A percentile compares a stretch with the other conserved stretches of the same genome.
Evolutionary conservation across 192 early-diverging fungal species (phyloP).

Genomic region (Podila minutissima): DNA sequence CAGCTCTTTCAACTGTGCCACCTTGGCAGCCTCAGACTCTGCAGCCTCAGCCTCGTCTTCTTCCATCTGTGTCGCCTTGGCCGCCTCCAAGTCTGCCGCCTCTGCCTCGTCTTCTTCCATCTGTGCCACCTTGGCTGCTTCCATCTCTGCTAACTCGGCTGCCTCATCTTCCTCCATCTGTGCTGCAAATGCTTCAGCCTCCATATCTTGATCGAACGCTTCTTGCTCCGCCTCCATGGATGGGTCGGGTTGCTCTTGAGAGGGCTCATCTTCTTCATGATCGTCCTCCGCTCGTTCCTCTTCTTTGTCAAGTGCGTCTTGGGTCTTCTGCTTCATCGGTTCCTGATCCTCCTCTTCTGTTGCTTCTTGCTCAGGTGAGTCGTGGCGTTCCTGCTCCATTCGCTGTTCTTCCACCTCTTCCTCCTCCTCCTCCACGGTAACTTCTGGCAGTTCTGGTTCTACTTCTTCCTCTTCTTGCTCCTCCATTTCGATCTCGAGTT

Average conservation of each 20-base stretch:
- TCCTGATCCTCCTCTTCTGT: background rate
- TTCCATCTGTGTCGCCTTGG: background rate
- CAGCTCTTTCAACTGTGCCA: background rate
- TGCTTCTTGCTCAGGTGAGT: background rate
- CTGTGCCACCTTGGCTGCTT: background rate
- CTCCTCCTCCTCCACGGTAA: background rate
- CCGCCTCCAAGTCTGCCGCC: background rate
- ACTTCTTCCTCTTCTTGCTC: background rate
- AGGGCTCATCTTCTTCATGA: background rate
- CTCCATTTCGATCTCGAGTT: background rate
- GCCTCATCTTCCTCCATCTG: constrained; percentile 1
- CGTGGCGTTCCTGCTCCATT: too few relatives aligned
- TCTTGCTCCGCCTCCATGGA: background rate
- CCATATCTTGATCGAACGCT: background rate
- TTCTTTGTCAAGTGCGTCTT: background rate
- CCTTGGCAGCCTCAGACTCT: background rate
- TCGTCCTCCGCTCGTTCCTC: background rate
- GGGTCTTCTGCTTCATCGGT: background rate
- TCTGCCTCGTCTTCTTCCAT: background rate
- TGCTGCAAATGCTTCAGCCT: background rate
- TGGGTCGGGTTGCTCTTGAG: background rate
- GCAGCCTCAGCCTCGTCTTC: background rate
- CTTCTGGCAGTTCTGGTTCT: background rate
- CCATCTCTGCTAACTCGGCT: background rate
- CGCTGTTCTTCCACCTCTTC: too few relatives aligned